These are phyloP conservation scores for Neospermospora avenae DNA, from an alignment of 2,329 filamentous ascomycete genomes.

Conservation along the genomic window DNA sequence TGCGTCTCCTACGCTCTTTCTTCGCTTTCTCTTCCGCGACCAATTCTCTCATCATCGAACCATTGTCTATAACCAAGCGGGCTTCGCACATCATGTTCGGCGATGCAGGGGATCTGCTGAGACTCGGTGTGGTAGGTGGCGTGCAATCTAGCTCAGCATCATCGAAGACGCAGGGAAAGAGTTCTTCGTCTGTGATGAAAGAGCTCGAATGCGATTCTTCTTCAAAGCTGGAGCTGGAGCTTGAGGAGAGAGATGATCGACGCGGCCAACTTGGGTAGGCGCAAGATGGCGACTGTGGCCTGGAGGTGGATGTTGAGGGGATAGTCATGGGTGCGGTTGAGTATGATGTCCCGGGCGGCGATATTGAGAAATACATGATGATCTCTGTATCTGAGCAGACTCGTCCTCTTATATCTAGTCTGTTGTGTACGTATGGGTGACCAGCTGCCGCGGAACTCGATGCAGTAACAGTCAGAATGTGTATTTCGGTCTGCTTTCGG, in stretches of 20 bases:
- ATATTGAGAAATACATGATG: constrained; percentile 32
- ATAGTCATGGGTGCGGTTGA: constrained; percentile 30
- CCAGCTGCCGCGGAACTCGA: not conserved
- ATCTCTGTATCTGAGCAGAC: not conserved
- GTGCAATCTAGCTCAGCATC: constrained; percentile 45
- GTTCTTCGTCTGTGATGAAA: constrained; percentile 54
- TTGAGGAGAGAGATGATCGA: constrained; percentile 45
- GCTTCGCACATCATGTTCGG: constrained; percentile 22
- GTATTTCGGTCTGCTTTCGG: constrained; percentile 6
- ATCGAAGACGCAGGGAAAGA: constrained; percentile 50
- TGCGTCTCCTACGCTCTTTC: constrained; percentile 25
- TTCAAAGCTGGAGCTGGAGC: constrained; percentile 19
- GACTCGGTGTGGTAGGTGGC: constrained; percentile 36
- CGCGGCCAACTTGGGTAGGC: constrained; percentile 59
- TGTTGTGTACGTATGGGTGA: not conserved
- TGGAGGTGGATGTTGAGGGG: constrained; percentile 22
- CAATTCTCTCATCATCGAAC: constrained; percentile 30
- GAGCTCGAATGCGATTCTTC: constrained; percentile 23
- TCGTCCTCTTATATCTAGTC: not conserved
- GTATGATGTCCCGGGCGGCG: constrained; percentile 27
- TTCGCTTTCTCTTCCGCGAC: constrained; percentile 31
- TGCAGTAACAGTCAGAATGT: constrained; percentile 3
- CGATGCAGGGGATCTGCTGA: constrained; percentile 25
- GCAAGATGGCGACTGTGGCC: constrained; percentile 38
- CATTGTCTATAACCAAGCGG: constrained; percentile 28